These are phyloP conservation scores for Nakaseomyces kungkrabaensis DNA, from an alignment of 1,139 yeast species.

Conservation along the genomic window DNA sequence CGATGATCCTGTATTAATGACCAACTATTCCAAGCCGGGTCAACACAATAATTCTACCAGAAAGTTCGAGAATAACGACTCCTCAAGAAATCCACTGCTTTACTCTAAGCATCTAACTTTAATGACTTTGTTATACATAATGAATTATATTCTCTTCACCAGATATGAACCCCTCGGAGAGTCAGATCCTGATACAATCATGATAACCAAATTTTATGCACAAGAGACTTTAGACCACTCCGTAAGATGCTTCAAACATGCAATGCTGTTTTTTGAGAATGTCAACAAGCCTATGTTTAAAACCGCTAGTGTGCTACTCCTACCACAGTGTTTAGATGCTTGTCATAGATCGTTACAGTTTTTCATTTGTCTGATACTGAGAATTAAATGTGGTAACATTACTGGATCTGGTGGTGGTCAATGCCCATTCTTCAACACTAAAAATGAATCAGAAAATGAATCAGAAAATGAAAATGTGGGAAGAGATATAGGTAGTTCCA, in stretches of 20 bases:
- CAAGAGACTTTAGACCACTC: slow-evolving; percentile 34
- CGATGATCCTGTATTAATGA: neutral
- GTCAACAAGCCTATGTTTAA: slow-evolving; percentile 30
- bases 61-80: slow-evolving; percentile 10
- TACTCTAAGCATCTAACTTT: slow-evolving; percentile 33
- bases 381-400: slow-evolving; percentile 38
- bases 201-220: slow-evolving; percentile 31
- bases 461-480: slow-evolving; percentile 17
- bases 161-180: slow-evolving; percentile 37
- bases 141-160: slow-evolving; percentile 39
- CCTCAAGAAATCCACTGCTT: slow-evolving; percentile 32
- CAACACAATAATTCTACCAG: neutral
- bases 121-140: slow-evolving; percentile 37
- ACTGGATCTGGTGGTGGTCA: slow-evolving; percentile 24
- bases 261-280: slow-evolving; percentile 30
- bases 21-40: neutral
- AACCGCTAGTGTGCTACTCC: slow-evolving; percentile 35
- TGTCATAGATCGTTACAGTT: slow-evolving; percentile 45
- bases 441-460: slow-evolving; percentile 6
- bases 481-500: slow-evolving; percentile 9
- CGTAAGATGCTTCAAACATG: slow-evolving; percentile 33
- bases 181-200: slow-evolving; percentile 28
- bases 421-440: neutral
- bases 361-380: slow-evolving; percentile 38
- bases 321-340: slow-evolving; percentile 38